Conservation (phyloP, 805 yeast species). For the Dipodascopsis uninucleata region DNA sequence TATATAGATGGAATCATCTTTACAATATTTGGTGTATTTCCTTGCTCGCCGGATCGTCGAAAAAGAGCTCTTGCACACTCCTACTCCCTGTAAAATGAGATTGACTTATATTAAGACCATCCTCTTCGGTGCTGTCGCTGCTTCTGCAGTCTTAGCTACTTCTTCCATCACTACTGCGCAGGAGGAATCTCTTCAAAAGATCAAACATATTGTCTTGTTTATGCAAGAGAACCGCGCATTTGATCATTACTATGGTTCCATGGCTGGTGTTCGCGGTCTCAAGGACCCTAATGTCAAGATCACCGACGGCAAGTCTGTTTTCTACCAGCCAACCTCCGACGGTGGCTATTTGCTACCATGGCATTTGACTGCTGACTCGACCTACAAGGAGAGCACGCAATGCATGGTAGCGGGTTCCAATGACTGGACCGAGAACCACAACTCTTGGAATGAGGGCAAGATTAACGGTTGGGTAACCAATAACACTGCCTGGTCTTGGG, state of each 20-base stretch:
- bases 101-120: not conserved
- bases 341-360: constrained; percentile 28
- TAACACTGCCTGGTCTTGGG: constrained; percentile 31
- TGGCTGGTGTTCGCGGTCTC: constrained; percentile 34
- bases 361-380: constrained; percentile 23
- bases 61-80: no score
- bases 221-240: constrained; percentile 35
- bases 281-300: constrained; percentile 31
- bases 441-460: constrained; percentile 30
- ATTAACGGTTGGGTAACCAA: constrained; percentile 31
- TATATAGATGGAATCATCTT: no score
- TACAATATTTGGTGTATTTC: no score
- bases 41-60: no score
- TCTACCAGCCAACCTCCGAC: not conserved
- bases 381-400: constrained; percentile 28
- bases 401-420: constrained; percentile 32
- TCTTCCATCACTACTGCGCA: constrained; percentile 3
- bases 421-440: constrained; percentile 31
- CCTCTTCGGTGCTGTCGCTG: not conserved
- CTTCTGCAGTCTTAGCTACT: not conserved
- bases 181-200: constrained; percentile 8
- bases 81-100: no score
- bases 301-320: constrained; percentile 1
- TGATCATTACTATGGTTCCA: constrained; percentile 32
- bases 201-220: constrained; percentile 28